Conservation (phyloP, 2,329 filamentous ascomycete genomes). For the Rachicladosporium sp. region DNA sequence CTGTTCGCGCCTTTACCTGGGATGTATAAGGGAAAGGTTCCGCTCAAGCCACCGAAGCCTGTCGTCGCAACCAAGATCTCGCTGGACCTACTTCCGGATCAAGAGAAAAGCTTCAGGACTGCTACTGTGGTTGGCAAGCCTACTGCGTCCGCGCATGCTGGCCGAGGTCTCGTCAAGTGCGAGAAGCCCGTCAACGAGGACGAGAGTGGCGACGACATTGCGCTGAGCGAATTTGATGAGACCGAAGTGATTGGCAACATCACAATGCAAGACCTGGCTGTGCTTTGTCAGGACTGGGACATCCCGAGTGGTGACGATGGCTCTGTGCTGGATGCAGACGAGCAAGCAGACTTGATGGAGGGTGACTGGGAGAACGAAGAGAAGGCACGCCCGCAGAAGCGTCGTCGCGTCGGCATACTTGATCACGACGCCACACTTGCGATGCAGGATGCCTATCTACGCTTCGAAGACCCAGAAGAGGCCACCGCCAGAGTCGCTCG, state of each 20-base stretch:
- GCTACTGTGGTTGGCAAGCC: conserved; percentile 36
- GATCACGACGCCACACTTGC: conserved; percentile 10
- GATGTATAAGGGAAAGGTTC: conserved; percentile 65
- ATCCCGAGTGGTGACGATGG: conserved; percentile 43
- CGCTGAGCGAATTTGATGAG: conserved; percentile 42
- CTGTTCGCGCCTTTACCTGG: conserved; percentile 72
- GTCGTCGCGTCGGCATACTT: conserved; percentile 42
- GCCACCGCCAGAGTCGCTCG: conserved; percentile 62
- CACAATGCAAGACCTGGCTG: conserved; percentile 66
- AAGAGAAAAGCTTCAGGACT: conserved; percentile 76
- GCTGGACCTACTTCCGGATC: conserved; percentile 73
- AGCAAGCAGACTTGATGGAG: conserved; percentile 11
- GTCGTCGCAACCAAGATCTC: conserved; percentile 78
- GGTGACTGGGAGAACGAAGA: conserved; percentile 26
- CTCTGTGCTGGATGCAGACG: conserved; percentile 20
- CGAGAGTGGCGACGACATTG: conserved; percentile 35
- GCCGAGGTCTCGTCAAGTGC: conserved; percentile 30
- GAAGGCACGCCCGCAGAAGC: conserved; percentile 43
- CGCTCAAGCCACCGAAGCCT: conserved; percentile 65
- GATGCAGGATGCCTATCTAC: conserved; percentile 20
- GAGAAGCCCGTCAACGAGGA: conserved; percentile 41
- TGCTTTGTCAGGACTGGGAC: conserved; percentile 81
- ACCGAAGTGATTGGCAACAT: conserved; percentile 61
- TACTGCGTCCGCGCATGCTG: conserved; percentile 34
- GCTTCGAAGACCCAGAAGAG: conserved; percentile 69